Evolutionary conservation across 257 asterid species (phyloP).

Genomic region (Solanum habrochaites): DNA sequence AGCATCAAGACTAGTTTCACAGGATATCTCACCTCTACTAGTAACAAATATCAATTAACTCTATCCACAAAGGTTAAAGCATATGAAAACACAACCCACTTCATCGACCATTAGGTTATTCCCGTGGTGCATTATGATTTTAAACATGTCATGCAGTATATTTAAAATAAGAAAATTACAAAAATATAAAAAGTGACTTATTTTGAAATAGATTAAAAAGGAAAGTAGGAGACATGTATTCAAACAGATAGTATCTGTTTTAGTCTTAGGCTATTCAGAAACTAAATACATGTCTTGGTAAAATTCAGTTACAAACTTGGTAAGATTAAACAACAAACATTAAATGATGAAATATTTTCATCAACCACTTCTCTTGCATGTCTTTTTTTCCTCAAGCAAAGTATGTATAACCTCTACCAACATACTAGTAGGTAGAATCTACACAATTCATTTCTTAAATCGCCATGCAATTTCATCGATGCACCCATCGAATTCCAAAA

Average conservation of each 20-base stretch:
- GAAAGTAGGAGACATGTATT: background rate
- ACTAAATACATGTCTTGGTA: background rate
- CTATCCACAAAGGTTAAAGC: background rate
- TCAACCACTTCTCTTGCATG: background rate
- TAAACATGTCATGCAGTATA: background rate
- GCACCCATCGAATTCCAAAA: background rate
- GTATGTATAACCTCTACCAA: background rate
- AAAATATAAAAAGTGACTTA: background rate
- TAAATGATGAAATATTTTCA: background rate
- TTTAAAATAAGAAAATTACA: background rate
- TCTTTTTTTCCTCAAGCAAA: background rate
- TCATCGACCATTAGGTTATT: background rate
- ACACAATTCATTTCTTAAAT: background rate
- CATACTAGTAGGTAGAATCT: background rate
- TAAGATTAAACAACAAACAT: background rate
- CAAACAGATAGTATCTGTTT: background rate
- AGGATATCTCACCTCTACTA: background rate
- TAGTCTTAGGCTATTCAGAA: background rate
- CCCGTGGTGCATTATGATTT: background rate
- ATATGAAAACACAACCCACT: accelerated
- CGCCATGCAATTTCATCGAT: background rate
- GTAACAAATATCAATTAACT: background rate
- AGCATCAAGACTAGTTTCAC: background rate
- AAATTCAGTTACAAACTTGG: background rate
- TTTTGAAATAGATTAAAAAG: background rate